Conservation (phyloP, 106 monocot species). For the Apostasia ramifera region DNA sequence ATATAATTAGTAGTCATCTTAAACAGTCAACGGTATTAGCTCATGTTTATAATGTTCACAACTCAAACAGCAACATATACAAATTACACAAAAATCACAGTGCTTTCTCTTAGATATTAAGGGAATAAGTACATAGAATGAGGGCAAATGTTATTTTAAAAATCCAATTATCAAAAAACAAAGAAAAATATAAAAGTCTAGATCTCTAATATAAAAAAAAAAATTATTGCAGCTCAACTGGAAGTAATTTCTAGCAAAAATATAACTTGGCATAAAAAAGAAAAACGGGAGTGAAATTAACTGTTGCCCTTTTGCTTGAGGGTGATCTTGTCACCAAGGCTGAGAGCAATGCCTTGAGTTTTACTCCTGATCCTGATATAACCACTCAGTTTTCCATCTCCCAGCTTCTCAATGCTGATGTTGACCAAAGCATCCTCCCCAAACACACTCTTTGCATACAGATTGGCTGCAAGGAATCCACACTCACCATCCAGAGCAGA, state of each 20-base stretch:
- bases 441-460: constrained; percentile 94
- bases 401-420: constrained; percentile 76
- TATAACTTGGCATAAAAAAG: not conserved
- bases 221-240: no score
- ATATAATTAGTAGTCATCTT: no score
- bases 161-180: no score
- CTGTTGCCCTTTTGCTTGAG: constrained; percentile 78
- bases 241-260: not conserved
- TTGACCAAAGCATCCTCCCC: constrained; percentile 94
- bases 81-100: no score
- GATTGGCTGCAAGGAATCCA: constrained; percentile 83
- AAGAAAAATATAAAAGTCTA: no score
- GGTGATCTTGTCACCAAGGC: constrained; percentile 95
- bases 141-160: no score
- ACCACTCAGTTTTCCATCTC: constrained; percentile 80
- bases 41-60: no score
- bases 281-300: constrained; percentile 1
- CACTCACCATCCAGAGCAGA: constrained; percentile 87
- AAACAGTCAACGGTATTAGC: no score
- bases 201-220: no score
- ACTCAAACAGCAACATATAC: no score
- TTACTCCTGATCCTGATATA: constrained; percentile 95
- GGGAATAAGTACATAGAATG: no score
- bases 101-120: no score
- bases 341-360: constrained; percentile 92